Percentiles rank a stretch among this genome's conserved stretches.
Conservation (phyloP, 2,329 filamentous ascomycete species). For the Fusarium newnesense region DNA sequence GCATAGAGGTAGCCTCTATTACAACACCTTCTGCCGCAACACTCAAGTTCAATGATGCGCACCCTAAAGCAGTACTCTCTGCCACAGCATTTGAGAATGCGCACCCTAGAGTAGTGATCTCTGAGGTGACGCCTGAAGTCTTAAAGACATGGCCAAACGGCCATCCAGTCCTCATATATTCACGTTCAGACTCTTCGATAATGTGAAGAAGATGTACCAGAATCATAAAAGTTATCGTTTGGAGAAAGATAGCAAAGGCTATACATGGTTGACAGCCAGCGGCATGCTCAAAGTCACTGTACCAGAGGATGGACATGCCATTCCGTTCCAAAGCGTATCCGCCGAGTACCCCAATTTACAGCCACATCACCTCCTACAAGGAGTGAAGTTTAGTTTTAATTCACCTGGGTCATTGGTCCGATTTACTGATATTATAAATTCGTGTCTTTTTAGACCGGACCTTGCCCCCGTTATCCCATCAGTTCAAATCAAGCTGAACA, state of each 20-base stretch:
- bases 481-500: not conserved
- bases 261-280: no score
- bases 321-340: not conserved
- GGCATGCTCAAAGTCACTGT: not conserved
- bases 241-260: fast-evolving
- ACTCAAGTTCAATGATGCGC: no score
- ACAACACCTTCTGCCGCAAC: no score
- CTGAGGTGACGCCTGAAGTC: no score
- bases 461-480: not conserved
- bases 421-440: not conserved
- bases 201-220: not conserved
- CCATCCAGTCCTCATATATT: not conserved
- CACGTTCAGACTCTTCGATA: not conserved
- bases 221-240: not conserved
- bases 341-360: not conserved
- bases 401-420: not conserved
- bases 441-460: not conserved
- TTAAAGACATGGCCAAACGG: no score
- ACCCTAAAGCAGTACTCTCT: no score
- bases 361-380: not conserved
- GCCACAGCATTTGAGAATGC: no score
- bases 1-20: no score
- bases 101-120: no score
- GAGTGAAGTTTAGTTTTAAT: not conserved
- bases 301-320: not conserved